Evolutionary conservation across 2,329 filamentous ascomycete genomes (phyloP), one percentile per base, ranked within the genome.

Genomic region (Juglanconis oblonga): DNA sequence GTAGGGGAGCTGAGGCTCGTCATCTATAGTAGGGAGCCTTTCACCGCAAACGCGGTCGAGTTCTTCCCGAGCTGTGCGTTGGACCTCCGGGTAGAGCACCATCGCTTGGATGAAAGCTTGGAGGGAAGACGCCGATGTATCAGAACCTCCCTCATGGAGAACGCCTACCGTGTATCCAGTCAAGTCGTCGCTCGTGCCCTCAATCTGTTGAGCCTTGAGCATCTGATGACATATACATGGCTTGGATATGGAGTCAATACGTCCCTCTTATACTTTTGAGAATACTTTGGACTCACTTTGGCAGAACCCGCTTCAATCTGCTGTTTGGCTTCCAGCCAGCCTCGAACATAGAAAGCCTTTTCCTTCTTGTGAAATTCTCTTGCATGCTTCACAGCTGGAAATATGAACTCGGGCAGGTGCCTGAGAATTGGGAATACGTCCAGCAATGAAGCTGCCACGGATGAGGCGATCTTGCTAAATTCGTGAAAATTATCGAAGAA

Each of bases 361-460:
- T 83, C 80, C 3, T 70, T 68, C 36, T 69, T 59, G 60, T 83
- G 79, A 0, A 80, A 65, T 32, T 73, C 65, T 58, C 72, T 76
- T 1, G 76, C 78, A 35, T 76, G 70, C 33, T 64, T 68, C 33
- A 71, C 71, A 29, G 70, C 66, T 0, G 79, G 77, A 13, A 77
- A 61, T 31, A 77, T 31, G 14, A 71, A 73, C 8, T 79, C 74
- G 1, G 80, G 81, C 3, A 85, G 70, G 1, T 64, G 58, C 17
- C 77, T 72, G 1, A 83, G 64, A 1, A 77, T 58, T 0, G 81
- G 80, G 56, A 75, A 82, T 14, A 76, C 69, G 62, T 83, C 79
- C 6, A 81, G 67, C 2, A 81, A 61, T 24, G 24, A 24, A 24
- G 24, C 24, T 24, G 24, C 24, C 24, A 2, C 24, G 0, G 75